phyloP scores from a whole-genome alignment of 805 yeast genomes.

The Kuraishia floccosa region DNA sequence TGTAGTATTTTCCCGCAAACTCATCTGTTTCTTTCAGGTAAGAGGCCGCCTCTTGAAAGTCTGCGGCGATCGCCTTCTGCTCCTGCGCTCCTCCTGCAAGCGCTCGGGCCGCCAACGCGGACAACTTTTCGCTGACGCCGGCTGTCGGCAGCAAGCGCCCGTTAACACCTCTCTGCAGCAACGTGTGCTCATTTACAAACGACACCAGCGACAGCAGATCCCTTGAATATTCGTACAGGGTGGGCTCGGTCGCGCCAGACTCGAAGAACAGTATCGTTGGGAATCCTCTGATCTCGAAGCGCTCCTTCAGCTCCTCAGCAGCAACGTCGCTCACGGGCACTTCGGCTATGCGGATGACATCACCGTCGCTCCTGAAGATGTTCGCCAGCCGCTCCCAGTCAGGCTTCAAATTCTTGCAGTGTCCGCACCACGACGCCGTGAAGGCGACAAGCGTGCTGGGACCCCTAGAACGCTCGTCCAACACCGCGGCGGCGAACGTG shows the following conservation, averaged over 20 bases:
- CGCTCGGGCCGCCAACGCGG: constrained; percentile 10
- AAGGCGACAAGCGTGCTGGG: constrained; percentile 36
- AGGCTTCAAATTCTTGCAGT: constrained; percentile 43
- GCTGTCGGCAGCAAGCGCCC: constrained; percentile 27
- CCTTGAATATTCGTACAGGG: too few species aligned
- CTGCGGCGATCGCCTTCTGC: not conserved
- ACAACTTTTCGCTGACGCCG: constrained; percentile 25
- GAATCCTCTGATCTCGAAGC: constrained; percentile 29
- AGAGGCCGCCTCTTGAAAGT: too few species aligned
- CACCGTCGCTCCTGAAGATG: constrained; percentile 28
- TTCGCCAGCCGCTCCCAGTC: constrained; percentile 36
- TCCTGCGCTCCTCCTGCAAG: not conserved
- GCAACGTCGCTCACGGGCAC: constrained; percentile 37
- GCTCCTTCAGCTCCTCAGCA: constrained; percentile 25
- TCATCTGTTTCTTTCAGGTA: too few species aligned
- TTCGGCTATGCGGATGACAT: constrained; percentile 27
- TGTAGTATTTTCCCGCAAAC: constrained; percentile 29
- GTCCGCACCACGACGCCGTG: constrained; percentile 51
- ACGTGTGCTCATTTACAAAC: constrained; percentile 34
- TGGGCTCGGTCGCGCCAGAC: too few species aligned
- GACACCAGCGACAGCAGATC: constrained; percentile 33
- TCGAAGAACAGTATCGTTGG: constrained; percentile 48
- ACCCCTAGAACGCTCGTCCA: constrained; percentile 12
- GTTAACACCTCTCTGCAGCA: constrained; percentile 24
- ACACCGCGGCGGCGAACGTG: constrained; percentile 28